Evolutionary conservation across 108 stramenopile genomes (phyloP), one percentile per base, ranked within the genome.

Genomic region (Pseudonitzschia multistriata): DNA sequence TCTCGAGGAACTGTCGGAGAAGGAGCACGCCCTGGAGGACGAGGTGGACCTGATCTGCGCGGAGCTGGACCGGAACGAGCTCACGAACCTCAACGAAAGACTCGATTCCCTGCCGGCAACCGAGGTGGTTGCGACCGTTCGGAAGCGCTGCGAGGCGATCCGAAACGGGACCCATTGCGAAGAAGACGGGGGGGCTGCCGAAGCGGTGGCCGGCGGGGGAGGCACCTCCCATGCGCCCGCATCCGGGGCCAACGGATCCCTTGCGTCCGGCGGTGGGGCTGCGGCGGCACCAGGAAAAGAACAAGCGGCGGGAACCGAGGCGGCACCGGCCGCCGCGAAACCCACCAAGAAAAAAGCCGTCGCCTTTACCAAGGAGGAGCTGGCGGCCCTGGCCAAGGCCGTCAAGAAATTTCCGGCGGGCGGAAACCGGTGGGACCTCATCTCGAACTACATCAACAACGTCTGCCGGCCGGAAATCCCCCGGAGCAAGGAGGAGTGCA

Each of bases 401-500:
- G 78, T 96, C 30, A 92, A 89, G 69, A 94, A 95, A 71, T 98
- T 89, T 82, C 96, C 96, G 28, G 80, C 91, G 0, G 98, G 97
- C 0, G 93, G 96, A 55, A 91, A 91, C 62, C 91, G 97, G 45
- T 99, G 98, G 98, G 93, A 96, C 55, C 78, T 86, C 56, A 95
- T 99, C 70, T 81, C 96, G 19, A 60, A 85, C n/a, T 98, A 91
- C 66, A 83, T 99, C 63, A 96, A 96, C 79, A 84, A 85, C 62
- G 66, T 91, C 2, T 86, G 84, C 63, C 79, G 81, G 27, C 81
- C 76, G 62, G 76, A 90, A 3, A 72, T 80, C 25, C 94, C 95
- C 15, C 84, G 96, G 63, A 86, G 83, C 37, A 95, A 89, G 78
- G 96, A 98, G 62, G 97, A 99, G 30, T 99, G 98, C 81, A 96